Evolutionary conservation across 2,329 filamentous ascomycete genomes (phyloP).

Genomic region (Hysterium pulicare): DNA sequence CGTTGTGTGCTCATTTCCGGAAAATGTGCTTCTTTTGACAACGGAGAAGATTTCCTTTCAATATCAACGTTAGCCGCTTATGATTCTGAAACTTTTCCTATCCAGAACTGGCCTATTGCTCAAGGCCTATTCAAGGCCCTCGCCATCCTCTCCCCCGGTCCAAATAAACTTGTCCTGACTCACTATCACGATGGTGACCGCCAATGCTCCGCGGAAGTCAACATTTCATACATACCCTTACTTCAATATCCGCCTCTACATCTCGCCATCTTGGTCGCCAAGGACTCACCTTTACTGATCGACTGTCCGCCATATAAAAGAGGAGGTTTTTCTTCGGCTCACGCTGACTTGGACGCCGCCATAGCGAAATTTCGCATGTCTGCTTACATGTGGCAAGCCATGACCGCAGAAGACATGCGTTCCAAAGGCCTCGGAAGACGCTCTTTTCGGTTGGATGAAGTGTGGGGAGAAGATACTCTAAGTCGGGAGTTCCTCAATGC

Average conservation of each 20-base stretch:
- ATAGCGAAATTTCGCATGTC: conserved; percentile 32
- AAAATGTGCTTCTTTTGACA: conserved; percentile 12
- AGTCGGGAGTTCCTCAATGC: conserved; percentile 20
- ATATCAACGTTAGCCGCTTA: conserved; percentile 13
- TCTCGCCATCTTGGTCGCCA: conserved; percentile 30
- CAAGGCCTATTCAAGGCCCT: conserved; percentile 31
- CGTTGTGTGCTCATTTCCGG: conserved; percentile 30
- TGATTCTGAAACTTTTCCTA: conserved; percentile 20
- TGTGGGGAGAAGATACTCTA: conserved; percentile 23
- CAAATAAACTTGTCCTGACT: conserved; percentile 19
- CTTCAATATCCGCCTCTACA: conserved; percentile 32
- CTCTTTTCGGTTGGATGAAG: conserved; percentile 30
- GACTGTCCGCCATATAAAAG: conserved; percentile 28
- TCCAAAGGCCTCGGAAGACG: conserved; percentile 23
- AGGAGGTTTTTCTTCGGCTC: conserved; percentile 21
- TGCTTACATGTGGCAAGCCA: conserved; percentile 35
- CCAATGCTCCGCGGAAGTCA: conserved; percentile 10
- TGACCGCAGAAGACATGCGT: conserved; percentile 31
- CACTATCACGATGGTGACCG: conserved; percentile 19
- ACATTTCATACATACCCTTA: conserved; percentile 26
- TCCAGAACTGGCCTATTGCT: conserved; percentile 32
- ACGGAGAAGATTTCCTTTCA: conserved; percentile 20
- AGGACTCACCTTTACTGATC: conserved; percentile 29
- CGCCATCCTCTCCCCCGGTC: conserved; percentile 26
- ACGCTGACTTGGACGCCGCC: conserved; percentile 26